Evolutionary conservation across 1,139 yeast genomes (phyloP), one percentile per base, ranked within the genome.

Genomic region (Hanseniaspora sp.): DNA sequence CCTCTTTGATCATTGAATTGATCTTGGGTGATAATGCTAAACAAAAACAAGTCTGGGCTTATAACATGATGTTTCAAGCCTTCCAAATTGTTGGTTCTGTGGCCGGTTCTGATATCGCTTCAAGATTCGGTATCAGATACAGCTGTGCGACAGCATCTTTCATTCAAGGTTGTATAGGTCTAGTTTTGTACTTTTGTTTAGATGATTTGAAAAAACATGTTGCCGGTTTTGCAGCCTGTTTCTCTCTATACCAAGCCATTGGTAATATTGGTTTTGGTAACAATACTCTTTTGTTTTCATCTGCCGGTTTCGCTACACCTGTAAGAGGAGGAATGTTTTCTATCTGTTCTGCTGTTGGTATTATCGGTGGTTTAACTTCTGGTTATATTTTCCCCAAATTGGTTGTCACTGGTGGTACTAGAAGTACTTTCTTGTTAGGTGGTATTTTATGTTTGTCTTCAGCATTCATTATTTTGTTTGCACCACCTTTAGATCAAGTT

Each of bases 261-360:
- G 97, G 97, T 62, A 96, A 90, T 69, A 84, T 88, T 68, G 95
- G 96, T 33, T 52, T 52, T 34, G 97, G 97, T 71, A 87, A 88
- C 69, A 86, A 86, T 69, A 83, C 85, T 67, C 96, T 96, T 60
- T 72, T 85, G 58, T 74, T 90, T 59, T 95, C 96, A 29, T 78
- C 95, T 43, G 88, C 88, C 69, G 83, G 95, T 31, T 77, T 83
- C 52, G 85, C 96, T 46, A 83, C 96, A 13, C 81, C 95, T 31
- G 78, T 88, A 55, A 81, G 96, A 71, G 96, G 96, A 58, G 86
- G 83, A 63, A 86, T 85, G 70, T 90, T 90, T 67, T 94, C 94
- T 61, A 76, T 87, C 61, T 92, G 95, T 47, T 96, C 96, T 56
- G 95, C 95, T 33, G 63, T 80, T 55, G 96, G 95, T 64, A 88